phyloP scores from a whole-genome alignment of 345 rosid genomes.

The Lumnitzera littorea region DNA sequence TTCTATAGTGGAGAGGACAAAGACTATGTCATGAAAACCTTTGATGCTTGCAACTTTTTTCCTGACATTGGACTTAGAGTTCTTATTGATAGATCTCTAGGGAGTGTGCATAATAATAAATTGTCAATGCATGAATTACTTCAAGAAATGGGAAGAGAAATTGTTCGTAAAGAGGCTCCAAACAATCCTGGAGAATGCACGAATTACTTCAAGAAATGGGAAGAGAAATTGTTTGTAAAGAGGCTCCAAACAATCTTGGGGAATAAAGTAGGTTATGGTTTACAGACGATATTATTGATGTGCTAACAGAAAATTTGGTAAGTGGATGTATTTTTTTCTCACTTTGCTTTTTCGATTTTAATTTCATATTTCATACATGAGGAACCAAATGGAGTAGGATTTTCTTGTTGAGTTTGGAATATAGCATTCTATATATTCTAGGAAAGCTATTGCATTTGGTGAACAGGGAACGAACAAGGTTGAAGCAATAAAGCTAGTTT shows the following conservation, averaged over 20 bases:
- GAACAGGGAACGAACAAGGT: constrained; percentile 25
- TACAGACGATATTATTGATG: constrained; percentile 14
- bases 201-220: constrained; percentile 31
- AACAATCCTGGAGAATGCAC: constrained; percentile 23
- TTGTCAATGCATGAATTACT: constrained; percentile 30
- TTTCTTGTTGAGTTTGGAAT: no score
- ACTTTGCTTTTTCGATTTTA: no score
- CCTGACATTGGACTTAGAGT: constrained; percentile 20
- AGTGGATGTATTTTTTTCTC: not conserved
- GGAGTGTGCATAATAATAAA: constrained; percentile 12
- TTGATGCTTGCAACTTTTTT: constrained; percentile 14
- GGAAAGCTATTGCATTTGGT: not conserved
- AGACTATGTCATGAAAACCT: constrained; percentile 7
- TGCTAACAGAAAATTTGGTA: constrained; percentile 17
- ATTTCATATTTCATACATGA: no score
- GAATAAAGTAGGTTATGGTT: constrained; percentile 24
- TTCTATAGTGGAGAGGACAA: constrained; percentile 13
- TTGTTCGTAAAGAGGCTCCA: constrained; percentile 22
- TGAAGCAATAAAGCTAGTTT: constrained; percentile 19
- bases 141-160: constrained; percentile 29
- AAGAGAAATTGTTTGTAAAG: constrained; percentile 19
- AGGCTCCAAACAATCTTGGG: constrained; percentile 25
- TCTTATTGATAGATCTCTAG: constrained; percentile 15
- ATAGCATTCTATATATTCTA: not conserved
- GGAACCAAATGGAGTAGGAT: no score